These are phyloP conservation scores for Podospora pseudocomata DNA, from an alignment of 495 filamentous ascomycete species.

Conservation along the genomic window DNA sequence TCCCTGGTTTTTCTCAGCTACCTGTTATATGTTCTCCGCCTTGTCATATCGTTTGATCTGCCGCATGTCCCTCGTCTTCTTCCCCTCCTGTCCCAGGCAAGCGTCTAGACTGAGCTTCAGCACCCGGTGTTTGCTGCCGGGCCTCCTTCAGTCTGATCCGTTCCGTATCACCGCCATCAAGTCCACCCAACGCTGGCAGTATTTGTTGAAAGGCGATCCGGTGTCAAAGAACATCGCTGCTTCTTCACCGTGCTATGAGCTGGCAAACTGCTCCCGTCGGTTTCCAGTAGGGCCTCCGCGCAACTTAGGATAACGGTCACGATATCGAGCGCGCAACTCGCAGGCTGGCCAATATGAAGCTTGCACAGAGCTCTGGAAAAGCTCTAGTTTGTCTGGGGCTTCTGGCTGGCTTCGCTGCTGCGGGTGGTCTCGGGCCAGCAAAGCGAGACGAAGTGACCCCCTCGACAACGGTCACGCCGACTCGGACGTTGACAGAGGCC, in stretches of 20 bases:
- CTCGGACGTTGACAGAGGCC: conserved; percentile 3
- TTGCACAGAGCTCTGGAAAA: not conserved
- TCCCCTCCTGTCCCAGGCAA: not conserved
- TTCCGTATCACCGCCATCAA: not conserved
- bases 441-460: conserved; percentile 28
- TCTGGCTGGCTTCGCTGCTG: not conserved
- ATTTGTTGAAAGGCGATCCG: not conserved
- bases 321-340: not conserved
- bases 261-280: not conserved
- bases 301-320: not conserved
- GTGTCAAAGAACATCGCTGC: not conserved
- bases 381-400: not conserved
- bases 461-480: not conserved
- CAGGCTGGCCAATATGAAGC: not conserved
- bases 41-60: conserved; percentile 6
- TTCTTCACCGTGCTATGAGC: conserved; percentile 7
- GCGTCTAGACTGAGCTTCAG: conserved; percentile 7
- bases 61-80: not conserved
- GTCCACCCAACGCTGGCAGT: conserved; percentile 4
- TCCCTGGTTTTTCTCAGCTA: not conserved
- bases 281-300: not conserved
- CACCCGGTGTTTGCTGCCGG: not conserved
- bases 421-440: not conserved
- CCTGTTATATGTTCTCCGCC: not conserved
- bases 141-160: not conserved